Conservation (phyloP, 768 basidiomycete genomes). For the Polyporus arcularius region DNA sequence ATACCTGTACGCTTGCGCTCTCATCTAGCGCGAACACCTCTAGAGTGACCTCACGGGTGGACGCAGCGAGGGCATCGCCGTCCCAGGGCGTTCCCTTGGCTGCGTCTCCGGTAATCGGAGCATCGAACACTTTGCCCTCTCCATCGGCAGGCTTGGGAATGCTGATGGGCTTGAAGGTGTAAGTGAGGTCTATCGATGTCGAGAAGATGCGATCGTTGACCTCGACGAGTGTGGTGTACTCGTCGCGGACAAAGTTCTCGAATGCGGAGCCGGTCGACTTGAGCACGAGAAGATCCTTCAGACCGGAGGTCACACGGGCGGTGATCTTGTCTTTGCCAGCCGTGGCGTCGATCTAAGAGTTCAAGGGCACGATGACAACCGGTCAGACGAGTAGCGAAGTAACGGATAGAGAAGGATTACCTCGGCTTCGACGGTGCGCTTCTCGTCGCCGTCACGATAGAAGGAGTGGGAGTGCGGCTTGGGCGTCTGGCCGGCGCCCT, state of each 20-base stretch:
- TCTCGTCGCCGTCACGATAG: constrained; percentile 89
- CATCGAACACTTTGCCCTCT: constrained; percentile 50
- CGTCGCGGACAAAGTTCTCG: constrained; percentile 76
- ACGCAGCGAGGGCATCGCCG: constrained; percentile 48
- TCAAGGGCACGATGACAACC: not conserved
- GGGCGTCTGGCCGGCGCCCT: constrained; percentile 29
- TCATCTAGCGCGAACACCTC: constrained; percentile 85
- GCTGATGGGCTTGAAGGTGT: constrained; percentile 56
- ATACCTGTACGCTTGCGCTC: constrained; percentile 89
- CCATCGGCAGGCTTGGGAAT: constrained; percentile 52
- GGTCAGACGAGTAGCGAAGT: not conserved
- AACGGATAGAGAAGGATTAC: constrained; percentile 2
- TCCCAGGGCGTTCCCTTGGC: constrained; percentile 61
- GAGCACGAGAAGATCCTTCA: constrained; percentile 84
- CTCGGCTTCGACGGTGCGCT: constrained; percentile 55
- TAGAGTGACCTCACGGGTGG: constrained; percentile 66
- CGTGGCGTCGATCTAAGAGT: constrained; percentile 62
- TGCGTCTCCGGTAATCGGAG: constrained; percentile 24
- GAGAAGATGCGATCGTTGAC: constrained; percentile 91
- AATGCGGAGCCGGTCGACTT: constrained; percentile 91
- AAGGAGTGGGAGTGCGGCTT: constrained; percentile 79
- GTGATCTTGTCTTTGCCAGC: constrained; percentile 60
- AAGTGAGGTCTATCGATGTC: constrained; percentile 79
- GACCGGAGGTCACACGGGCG: constrained; percentile 66
- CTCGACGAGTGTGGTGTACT: constrained; percentile 83